Conservation (phyloP, 306 rosid genomes). For the Casuarina equisetifolia region DNA sequence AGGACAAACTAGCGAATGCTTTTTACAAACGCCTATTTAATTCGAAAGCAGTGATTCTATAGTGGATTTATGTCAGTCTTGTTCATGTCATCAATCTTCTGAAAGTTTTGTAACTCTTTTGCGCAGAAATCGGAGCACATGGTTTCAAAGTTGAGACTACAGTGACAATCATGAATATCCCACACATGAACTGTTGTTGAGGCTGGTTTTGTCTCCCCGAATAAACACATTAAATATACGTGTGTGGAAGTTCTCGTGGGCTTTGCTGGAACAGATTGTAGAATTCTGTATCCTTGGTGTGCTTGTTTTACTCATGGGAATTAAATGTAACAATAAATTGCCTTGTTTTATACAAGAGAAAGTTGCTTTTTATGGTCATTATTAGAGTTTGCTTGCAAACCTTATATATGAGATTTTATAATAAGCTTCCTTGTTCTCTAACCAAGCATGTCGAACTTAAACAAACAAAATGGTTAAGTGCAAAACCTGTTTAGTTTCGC, state of each 20-base stretch:
- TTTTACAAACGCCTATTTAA: neutral
- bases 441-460: neutral
- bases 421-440: neutral
- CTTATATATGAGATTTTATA: neutral
- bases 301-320: neutral
- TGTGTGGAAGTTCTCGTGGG: neutral
- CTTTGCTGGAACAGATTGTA: neutral
- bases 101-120: constrained; percentile 10
- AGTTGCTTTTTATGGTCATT: neutral
- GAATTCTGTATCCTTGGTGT: neutral
- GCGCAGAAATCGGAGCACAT: constrained; percentile 75
- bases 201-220: neutral
- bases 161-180: constrained; percentile 31
- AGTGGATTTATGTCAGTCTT: neutral
- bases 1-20: neutral
- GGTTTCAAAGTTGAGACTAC: constrained; percentile 58
- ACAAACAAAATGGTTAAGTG: neutral
- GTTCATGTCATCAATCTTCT: neutral
- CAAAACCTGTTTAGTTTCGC: too few relatives aligned
- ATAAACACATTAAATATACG: neutral
- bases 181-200: neutral
- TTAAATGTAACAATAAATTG: neutral
- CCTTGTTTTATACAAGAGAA: neutral
- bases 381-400: neutral
- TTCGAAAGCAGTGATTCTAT: neutral